These are phyloP conservation scores for Metschnikowia orientalis DNA, from an alignment of 805 yeast species.

Conservation along the genomic window DNA sequence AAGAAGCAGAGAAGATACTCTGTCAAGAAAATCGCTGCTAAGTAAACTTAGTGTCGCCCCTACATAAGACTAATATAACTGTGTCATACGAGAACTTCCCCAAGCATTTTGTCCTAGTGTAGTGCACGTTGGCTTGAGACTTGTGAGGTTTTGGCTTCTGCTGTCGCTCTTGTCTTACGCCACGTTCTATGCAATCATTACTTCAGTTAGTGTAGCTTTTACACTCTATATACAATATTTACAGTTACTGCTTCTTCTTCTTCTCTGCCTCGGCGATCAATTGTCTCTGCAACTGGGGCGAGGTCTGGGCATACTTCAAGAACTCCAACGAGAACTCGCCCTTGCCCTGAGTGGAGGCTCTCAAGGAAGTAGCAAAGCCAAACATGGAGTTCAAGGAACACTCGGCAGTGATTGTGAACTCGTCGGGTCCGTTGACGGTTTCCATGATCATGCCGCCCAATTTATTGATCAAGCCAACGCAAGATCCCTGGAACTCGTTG, in stretches of 20 bases:
- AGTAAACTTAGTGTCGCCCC: conserved; percentile 44
- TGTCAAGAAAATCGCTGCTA: conserved; percentile 94
- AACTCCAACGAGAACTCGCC: conserved; percentile 97
- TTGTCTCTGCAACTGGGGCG: conserved; percentile 86
- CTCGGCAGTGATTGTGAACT: conserved; percentile 88
- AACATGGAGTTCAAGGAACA: conserved; percentile 96
- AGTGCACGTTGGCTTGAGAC: too few species aligned
- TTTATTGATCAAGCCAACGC: conserved; percentile 88
- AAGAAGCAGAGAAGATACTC: conserved; percentile 96
- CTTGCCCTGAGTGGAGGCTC: conserved; percentile 98
- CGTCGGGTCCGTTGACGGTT: conserved; percentile 91
- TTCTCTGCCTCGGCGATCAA: conserved; percentile 73
- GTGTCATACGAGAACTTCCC: conserved; percentile 19
- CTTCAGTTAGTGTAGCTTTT: too few species aligned
- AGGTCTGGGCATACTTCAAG: conserved; percentile 84
- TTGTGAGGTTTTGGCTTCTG: too few species aligned
- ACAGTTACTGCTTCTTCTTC: conserved; percentile 16
- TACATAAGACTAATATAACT: conserved; percentile 21
- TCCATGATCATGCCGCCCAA: conserved; percentile 88
- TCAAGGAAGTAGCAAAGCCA: conserved; percentile 90
- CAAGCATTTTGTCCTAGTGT: too few species aligned
- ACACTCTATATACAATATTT: conserved; percentile 6
- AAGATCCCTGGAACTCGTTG: conserved; percentile 89
- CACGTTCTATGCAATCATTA: too few species aligned
- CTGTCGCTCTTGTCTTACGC: too few species aligned